These are phyloP conservation scores for Mycogone perniciosa DNA, from an alignment of 2,329 filamentous ascomycete genomes.

Conservation along the genomic window DNA sequence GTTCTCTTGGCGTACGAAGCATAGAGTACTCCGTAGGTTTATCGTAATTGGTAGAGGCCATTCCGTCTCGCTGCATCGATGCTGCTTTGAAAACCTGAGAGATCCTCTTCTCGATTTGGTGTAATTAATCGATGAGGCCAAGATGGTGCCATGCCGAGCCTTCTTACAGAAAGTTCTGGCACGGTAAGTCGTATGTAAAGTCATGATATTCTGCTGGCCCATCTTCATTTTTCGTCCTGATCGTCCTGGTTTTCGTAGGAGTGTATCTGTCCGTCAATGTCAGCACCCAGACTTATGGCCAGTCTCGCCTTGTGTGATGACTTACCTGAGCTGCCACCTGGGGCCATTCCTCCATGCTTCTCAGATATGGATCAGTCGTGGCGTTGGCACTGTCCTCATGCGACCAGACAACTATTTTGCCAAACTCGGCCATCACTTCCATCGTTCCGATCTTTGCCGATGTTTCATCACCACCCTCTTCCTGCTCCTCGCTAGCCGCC, in stretches of 20 bases:
- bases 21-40: too few species aligned
- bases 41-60: too few species aligned
- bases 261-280: slow-evolving; percentile 15
- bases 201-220: too few species aligned
- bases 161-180: too few species aligned
- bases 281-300: not conserved
- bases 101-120: too few species aligned
- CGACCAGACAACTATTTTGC: slow-evolving; percentile 74
- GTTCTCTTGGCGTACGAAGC: too few species aligned
- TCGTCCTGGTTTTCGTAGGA: slow-evolving; percentile 4
- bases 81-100: too few species aligned
- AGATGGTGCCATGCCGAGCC: too few species aligned
- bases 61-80: too few species aligned
- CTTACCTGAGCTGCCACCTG: slow-evolving; percentile 60
- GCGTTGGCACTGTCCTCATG: slow-evolving; percentile 63
- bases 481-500: not conserved
- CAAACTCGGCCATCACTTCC: slow-evolving; percentile 61
- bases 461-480: slow-evolving; percentile 34
- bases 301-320: not conserved
- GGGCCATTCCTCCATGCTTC: slow-evolving; percentile 76
- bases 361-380: slow-evolving; percentile 61
- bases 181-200: too few species aligned
- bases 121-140: too few species aligned
- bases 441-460: slow-evolving; percentile 48
- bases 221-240: too few species aligned